These are phyloP conservation scores for Quercus gilva DNA, from an alignment of 306 rosid genomes.

Conservation along the genomic window DNA sequence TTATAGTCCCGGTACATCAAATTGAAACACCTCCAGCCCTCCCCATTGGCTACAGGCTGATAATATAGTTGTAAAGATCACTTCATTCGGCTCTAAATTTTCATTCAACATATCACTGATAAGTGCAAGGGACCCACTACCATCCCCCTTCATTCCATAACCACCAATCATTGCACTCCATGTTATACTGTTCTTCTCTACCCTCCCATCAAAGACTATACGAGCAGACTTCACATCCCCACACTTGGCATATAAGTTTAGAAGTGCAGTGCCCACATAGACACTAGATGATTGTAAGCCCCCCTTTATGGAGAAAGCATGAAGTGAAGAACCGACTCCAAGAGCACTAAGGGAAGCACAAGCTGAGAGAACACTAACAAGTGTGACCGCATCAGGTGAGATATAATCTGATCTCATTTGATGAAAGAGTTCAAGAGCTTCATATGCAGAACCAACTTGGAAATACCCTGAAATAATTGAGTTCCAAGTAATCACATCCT, in stretches of 20 bases:
- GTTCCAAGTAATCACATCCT: constrained; percentile 67
- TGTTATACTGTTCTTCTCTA: constrained; percentile 53
- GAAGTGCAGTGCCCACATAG: constrained; percentile 63
- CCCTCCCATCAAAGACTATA: constrained; percentile 58
- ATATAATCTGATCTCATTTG: constrained; percentile 46
- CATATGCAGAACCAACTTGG: constrained; percentile 47
- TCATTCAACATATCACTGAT: constrained; percentile 60
- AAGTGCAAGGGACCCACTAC: constrained; percentile 47
- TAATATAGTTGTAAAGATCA: constrained; percentile 51
- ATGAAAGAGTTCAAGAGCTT: constrained; percentile 53
- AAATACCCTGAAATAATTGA: constrained; percentile 64
- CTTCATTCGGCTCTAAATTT: constrained; percentile 53
- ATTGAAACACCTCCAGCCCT: constrained; percentile 60
- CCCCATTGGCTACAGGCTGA: constrained; percentile 72
- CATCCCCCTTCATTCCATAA: constrained; percentile 70
- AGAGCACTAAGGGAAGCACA: constrained; percentile 59
- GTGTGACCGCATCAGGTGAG: constrained; percentile 60
- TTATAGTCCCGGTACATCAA: constrained; percentile 48
- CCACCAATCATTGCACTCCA: constrained; percentile 84
- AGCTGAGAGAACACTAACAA: constrained; percentile 57
- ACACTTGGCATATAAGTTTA: constrained; percentile 72
- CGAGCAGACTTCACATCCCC: constrained; percentile 68
- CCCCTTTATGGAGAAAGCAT: constrained; percentile 46
- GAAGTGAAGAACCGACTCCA: constrained; percentile 57
- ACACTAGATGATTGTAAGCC: constrained; percentile 44